Conservation (phyloP, 306 rosid genomes). For the Mucuna pruriens region DNA sequence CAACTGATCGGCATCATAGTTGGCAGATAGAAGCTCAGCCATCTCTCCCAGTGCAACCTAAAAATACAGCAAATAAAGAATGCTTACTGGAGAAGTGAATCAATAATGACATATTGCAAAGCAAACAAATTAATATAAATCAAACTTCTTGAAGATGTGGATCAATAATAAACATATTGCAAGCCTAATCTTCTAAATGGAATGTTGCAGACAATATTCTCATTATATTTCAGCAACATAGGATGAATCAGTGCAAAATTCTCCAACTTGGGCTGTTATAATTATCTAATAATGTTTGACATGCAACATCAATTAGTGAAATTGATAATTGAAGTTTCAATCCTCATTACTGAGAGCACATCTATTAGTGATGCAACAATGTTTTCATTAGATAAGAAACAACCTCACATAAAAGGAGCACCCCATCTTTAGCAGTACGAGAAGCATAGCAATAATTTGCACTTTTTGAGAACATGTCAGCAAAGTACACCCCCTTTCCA, state of each 20-base stretch:
- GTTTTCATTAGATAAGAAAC: constrained; percentile 37
- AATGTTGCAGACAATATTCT: not conserved
- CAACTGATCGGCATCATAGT: constrained; percentile 78
- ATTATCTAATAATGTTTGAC: constrained; percentile 29
- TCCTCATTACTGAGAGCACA: not conserved
- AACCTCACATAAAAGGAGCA: constrained; percentile 96
- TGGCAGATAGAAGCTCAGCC: constrained; percentile 76
- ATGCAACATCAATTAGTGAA: constrained; percentile 19
- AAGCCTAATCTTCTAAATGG: constrained; percentile 31
- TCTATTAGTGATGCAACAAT: constrained; percentile 1
- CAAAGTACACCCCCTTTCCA: constrained; percentile 95
- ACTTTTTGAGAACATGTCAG: constrained; percentile 99
- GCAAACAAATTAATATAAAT: constrained; percentile 13
- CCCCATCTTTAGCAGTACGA: constrained; percentile 59
- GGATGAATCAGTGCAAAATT: constrained; percentile 31
- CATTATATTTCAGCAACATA: constrained; percentile 12
- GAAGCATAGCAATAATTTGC: constrained; percentile 92
- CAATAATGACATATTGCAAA: not conserved
- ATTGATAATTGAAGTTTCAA: constrained; percentile 25
- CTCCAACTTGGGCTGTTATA: constrained; percentile 16
- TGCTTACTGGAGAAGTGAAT: not conserved
- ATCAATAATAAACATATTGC: constrained; percentile 27
- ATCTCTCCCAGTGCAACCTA: constrained; percentile 95
- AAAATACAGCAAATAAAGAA: constrained; percentile 18
- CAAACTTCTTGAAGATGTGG: not conserved